Evolutionary conservation across 2,329 filamentous ascomycete genomes (phyloP).

Genomic region (Penicillium sp.): DNA sequence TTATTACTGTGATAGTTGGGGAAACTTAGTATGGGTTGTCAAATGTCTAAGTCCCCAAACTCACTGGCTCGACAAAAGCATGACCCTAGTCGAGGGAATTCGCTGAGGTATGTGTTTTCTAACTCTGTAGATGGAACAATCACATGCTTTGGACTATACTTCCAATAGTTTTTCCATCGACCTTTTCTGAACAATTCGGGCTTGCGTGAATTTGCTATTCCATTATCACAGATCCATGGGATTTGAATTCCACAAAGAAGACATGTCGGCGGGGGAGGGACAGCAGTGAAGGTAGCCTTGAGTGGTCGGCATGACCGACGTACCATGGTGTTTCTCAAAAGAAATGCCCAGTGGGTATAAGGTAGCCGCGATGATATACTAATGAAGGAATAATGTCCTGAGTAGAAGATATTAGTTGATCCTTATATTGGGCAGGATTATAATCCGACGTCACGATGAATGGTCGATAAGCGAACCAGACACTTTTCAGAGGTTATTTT

Average conservation of each 20-base stretch:
- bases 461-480: background rate
- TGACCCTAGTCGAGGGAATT: slow-evolving; percentile 5
- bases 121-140: slow-evolving; percentile 7
- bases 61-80: slow-evolving; percentile 11
- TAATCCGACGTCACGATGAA: background rate
- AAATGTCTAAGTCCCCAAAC: background rate
- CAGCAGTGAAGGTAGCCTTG: background rate
- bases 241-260: slow-evolving; percentile 4
- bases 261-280: background rate
- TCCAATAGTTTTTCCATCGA: background rate
- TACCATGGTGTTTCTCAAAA: background rate
- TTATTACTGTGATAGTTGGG: slow-evolving; percentile 4
- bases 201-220: background rate
- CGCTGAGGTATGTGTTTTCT: background rate
- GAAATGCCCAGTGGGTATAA: background rate
- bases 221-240: background rate
- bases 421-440: background rate
- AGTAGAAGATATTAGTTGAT: background rate
- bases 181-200: background rate
- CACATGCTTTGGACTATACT: background rate
- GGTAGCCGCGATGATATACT: background rate
- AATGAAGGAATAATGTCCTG: background rate
- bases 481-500: background rate
- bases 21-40: background rate
- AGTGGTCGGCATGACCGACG: background rate